These are phyloP conservation scores for Chaetomium globosum DNA, from an alignment of 2,329 filamentous ascomycete species.

Conservation along the genomic window DNA sequence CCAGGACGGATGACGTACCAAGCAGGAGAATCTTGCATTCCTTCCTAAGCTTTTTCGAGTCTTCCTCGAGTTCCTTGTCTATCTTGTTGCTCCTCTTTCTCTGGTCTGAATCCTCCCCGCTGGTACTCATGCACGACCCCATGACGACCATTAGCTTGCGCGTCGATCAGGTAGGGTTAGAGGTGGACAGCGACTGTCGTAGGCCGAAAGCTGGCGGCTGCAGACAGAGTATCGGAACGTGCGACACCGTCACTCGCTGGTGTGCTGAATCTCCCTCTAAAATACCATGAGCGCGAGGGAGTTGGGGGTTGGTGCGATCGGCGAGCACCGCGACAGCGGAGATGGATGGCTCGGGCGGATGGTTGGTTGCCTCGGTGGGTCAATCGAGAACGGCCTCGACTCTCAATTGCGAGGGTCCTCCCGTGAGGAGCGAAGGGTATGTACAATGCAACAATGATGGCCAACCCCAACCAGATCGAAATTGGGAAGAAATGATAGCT, in stretches of 20 bases:
- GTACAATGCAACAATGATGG: conserved; percentile 5
- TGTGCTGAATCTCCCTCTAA: background rate
- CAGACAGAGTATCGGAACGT: conserved; percentile 8
- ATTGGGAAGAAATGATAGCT: background rate
- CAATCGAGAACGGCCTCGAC: conserved; percentile 8
- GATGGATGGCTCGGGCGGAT: background rate
- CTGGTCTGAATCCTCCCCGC: conserved; percentile 82
- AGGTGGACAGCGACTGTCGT: background rate
- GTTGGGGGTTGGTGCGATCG: background rate
- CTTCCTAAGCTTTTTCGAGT: conserved; percentile 85
- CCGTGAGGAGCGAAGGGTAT: background rate
- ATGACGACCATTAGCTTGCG: conserved; percentile 56
- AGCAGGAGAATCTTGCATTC: conserved; percentile 99
- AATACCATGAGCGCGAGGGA: background rate
- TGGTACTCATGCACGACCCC: conserved; percentile 92
- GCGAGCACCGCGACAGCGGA: background rate
- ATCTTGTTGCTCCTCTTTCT: conserved; percentile 97
- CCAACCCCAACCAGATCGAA: conserved; percentile 17
- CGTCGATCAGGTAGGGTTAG: background rate
- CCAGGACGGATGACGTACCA: conserved; percentile 61
- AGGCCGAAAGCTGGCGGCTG: conserved; percentile 1
- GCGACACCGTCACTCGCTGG: conserved; percentile 25
- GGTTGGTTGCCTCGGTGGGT: conserved; percentile 15
- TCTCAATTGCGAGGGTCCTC: conserved; percentile 14
- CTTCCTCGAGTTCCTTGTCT: conserved; percentile 89